Base-by-base conservation (phyloP, 768 basidiomycete species). In the Pluteus cervinus region DNA sequence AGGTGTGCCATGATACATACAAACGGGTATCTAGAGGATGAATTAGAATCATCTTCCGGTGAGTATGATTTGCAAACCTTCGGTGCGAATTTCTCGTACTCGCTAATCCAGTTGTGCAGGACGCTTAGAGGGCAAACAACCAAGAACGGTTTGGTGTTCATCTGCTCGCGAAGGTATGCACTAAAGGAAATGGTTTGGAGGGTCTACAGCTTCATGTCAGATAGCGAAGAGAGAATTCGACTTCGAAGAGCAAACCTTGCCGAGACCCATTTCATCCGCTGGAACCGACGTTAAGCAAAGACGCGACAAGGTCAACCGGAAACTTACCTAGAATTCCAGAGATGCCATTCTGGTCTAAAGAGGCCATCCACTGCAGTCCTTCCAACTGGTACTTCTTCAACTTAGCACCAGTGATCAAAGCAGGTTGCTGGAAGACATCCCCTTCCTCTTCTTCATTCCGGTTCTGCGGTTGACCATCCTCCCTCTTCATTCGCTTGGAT, bases 241-340 rank as follows among this genome's bases (percentile, higher is more conserved):
- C 17, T 20, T 1, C 6, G 12, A 33, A 29, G 36, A 6, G 29
- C 57, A 23, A 43, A 81, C 83, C 71, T 86, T 90, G 35, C 91
- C 91, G 1, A 94, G 63, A 14, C 91, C 92, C 92, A 96, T 96
- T 56, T 96, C 92, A 50, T 96, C 92, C 18, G 92, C 92, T 80
- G 22, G 1, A 32, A 22, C 33, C 35, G 22, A 24, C 24, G 23
- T 15, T 16, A 41, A 34, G 17, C 11, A 16, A 24, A 35, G 10
- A 21, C 4, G 6, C 21, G 11, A 14, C 11, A n/a, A 20, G 33
- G 24, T 31, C 10, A 36, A 12, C 24, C 15, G n/a, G 18, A 23
- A 10, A 54, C 73, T 24, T 42, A 84, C 82, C 84, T 26, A 88
- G 48, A 41, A 88, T 88, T 1, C 86, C 86, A 1, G 79, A 81